phyloP scores from a whole-genome alignment of 306 rosid genomes.

The Nissolia schottii region DNA sequence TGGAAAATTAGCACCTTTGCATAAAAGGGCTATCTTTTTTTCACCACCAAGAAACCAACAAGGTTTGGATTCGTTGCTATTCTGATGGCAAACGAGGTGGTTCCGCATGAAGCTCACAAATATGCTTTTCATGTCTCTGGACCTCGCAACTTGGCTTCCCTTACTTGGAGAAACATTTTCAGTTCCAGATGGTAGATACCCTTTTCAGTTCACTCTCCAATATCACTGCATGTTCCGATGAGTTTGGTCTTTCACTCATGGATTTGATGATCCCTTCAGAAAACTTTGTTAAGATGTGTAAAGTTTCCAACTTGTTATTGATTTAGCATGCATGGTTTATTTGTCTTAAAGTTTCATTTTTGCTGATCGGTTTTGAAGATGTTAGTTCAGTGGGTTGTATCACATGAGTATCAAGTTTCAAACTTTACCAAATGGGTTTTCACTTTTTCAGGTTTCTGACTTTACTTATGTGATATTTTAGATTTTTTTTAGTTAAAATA shows the following conservation, averaged over 20 bases:
- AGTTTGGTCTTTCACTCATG: neutral
- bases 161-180: constrained; percentile 70
- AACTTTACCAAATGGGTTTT: constrained; percentile 22
- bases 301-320: neutral
- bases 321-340: neutral
- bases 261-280: neutral
- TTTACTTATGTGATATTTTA: neutral
- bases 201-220: neutral
- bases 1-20: neutral
- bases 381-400: neutral
- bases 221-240: neutral
- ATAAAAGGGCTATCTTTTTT: neutral
- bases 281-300: neutral
- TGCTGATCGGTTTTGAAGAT: neutral
- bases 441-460: neutral
- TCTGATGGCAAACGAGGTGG: constrained; percentile 32
- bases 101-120: constrained; percentile 43
- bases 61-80: neutral
- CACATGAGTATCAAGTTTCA: neutral
- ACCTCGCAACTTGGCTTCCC: constrained; percentile 55
- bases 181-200: constrained; percentile 66
- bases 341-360: neutral
- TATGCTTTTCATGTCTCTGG: constrained; percentile 69
- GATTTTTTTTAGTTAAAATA: too few relatives aligned
- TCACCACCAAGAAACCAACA: neutral